Evolutionary conservation across 208 protist genomes (phyloP).

Genomic region (Leishmania guyanensis): DNA sequence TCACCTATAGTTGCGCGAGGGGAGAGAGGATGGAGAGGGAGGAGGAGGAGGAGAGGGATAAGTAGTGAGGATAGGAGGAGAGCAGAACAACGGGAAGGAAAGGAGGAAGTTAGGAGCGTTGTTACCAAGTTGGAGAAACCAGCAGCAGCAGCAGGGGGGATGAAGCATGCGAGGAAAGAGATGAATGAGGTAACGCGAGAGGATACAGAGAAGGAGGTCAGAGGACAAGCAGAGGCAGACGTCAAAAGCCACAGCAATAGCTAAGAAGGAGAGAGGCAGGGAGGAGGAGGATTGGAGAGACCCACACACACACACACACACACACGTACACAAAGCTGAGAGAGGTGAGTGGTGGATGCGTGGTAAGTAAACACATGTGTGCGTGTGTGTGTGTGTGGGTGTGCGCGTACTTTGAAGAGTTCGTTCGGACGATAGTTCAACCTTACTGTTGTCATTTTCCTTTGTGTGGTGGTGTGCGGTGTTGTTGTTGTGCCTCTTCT

Average conservation of each 20-base stretch:
- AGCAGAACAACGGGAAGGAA: neutral
- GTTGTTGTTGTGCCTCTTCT: neutral
- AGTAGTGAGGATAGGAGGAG: slow-evolving; percentile 1
- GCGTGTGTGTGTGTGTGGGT: neutral
- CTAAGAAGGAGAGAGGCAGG: slow-evolving; percentile 8
- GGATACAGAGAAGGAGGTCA: slow-evolving; percentile 4
- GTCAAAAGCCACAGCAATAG: slow-evolving; percentile 3
- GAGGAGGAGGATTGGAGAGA: slow-evolving; percentile 1
- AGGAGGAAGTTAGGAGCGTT: neutral
- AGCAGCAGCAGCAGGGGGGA: neutral
- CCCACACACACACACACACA: neutral
- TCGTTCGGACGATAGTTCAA: neutral
- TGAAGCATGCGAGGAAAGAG: slow-evolving; percentile 7
- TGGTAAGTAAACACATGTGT: no score
- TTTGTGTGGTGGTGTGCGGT: no score
- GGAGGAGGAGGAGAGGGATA: slow-evolving; percentile 5
- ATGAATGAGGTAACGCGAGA: neutral
- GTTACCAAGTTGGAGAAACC: neutral
- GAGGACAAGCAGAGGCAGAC: slow-evolving; percentile 12
- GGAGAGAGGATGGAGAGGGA: slow-evolving; percentile 8
- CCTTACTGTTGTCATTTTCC: neutral
- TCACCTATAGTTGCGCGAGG: slow-evolving; percentile 47
- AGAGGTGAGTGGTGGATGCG: no score
- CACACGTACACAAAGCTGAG: neutral
- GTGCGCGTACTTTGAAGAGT: neutral